phyloP scores from a whole-genome alignment of 768 basidiomycete species.

The Sutorius australiensis region DNA sequence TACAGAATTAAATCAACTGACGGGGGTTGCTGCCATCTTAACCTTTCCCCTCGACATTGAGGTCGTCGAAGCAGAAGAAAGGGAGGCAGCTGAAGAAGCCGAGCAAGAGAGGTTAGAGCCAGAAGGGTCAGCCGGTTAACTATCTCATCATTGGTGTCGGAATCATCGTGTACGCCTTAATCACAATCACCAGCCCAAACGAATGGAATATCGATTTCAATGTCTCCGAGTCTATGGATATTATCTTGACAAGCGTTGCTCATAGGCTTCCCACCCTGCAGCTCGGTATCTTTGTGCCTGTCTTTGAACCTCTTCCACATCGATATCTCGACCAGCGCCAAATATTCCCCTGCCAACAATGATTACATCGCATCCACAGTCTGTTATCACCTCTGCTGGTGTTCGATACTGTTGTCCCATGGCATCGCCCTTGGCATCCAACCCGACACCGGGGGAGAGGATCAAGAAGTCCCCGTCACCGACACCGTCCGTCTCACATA shows the following conservation, averaged over 20 bases:
- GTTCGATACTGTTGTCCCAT: constrained; percentile 97
- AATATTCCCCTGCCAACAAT: constrained; percentile 97
- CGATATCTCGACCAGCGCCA: constrained; percentile 49
- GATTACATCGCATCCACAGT: constrained; percentile 89
- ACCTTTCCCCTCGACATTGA: constrained; percentile 96
- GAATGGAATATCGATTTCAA: not conserved
- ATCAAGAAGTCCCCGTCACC: constrained; percentile 79
- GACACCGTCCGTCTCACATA: constrained; percentile 24
- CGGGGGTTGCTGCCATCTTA: constrained; percentile 91
- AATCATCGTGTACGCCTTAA: not conserved
- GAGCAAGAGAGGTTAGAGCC: constrained; percentile 14
- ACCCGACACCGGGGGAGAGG: constrained; percentile 88
- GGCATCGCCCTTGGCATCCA: constrained; percentile 72
- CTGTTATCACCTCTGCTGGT: constrained; percentile 75
- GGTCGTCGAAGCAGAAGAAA: constrained; percentile 90
- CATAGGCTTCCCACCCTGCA: constrained; percentile 92
- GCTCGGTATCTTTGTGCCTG: constrained; percentile 82
- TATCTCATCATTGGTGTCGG: not conserved
- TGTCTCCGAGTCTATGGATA: not conserved
- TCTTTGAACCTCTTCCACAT: constrained; percentile 38
- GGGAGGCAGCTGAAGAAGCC: constrained; percentile 56
- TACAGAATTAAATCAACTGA: constrained; percentile 91
- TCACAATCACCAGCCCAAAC: not conserved
- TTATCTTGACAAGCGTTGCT: constrained; percentile 42
- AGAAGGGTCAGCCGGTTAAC: constrained; percentile 6